phyloP scores from a whole-genome alignment of 1,284 basidiomycete genomes.

The Ustilago nuda region DNA sequence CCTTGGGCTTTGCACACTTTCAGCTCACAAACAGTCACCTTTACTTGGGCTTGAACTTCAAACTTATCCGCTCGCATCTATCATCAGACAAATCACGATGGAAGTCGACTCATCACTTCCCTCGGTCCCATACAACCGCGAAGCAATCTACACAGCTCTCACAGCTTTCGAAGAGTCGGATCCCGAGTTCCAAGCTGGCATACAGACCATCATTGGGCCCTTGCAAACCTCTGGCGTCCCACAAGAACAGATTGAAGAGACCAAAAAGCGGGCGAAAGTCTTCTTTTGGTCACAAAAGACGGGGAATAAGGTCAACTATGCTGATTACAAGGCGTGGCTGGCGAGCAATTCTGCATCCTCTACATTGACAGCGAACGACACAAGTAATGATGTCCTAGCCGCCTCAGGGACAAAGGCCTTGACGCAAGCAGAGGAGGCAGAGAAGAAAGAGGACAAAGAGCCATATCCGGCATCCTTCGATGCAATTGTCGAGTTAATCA shows the following conservation, averaged over 20 bases:
- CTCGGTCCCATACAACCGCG: slow-evolving; percentile 32
- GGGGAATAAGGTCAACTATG: slow-evolving; percentile 39
- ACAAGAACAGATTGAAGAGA: slow-evolving; percentile 46
- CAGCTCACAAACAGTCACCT: too few relatives aligned
- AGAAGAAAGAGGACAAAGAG: slow-evolving; percentile 34
- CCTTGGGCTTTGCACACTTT: too few relatives aligned
- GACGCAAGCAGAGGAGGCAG: neutral
- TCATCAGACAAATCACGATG: slow-evolving; percentile 8
- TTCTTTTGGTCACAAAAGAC: slow-evolving; percentile 53
- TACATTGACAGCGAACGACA: neutral
- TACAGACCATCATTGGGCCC: slow-evolving; percentile 50
- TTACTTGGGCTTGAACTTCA: too few relatives aligned
- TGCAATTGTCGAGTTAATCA: slow-evolving; percentile 66
- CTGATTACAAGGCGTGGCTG: slow-evolving; percentile 45
- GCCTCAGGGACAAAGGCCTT: neutral
- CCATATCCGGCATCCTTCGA: slow-evolving; percentile 65
- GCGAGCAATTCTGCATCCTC: slow-evolving; percentile 7
- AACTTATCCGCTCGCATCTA: neutral
- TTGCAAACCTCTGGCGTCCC: slow-evolving; percentile 48
- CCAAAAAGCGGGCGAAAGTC: slow-evolving; percentile 43
- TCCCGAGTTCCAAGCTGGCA: slow-evolving; percentile 50
- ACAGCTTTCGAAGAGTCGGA: slow-evolving; percentile 36
- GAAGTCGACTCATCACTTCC: slow-evolving; percentile 23
- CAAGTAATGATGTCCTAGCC: neutral
- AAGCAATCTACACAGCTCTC: slow-evolving; percentile 39